Conservation (phyloP, 305 asterid genomes). For the Lippia alba region DNA sequence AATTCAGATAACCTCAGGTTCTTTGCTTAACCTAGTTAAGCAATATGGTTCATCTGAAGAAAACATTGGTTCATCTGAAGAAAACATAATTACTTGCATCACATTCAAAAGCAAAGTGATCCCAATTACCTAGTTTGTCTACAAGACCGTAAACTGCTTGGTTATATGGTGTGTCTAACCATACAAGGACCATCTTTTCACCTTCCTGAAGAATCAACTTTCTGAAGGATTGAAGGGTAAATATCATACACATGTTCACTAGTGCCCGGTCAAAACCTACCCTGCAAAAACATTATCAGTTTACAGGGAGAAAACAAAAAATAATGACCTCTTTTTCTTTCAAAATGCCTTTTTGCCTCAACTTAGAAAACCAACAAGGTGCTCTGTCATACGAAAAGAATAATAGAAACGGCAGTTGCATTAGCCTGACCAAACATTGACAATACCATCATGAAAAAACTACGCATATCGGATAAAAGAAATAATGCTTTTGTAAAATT, state of each 20-base stretch:
- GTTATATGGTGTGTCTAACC: slow-evolving; percentile 96
- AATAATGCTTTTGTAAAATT: slow-evolving; percentile 1
- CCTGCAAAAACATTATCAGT: slow-evolving; percentile 48
- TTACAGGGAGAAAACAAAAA: slow-evolving; percentile 25
- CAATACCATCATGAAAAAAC: neutral
- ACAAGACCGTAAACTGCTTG: slow-evolving; percentile 98
- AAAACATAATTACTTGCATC: neutral
- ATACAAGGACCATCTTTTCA: slow-evolving; percentile 92
- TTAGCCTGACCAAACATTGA: too few species aligned
- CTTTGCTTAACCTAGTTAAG: slow-evolving; percentile 28
- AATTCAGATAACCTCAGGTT: slow-evolving; percentile 16
- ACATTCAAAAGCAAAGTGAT: slow-evolving; percentile 1
- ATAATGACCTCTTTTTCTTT: slow-evolving; percentile 16
- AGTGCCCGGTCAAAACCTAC: slow-evolving; percentile 71
- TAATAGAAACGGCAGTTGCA: too few species aligned
- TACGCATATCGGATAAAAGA: slow-evolving; percentile 7
- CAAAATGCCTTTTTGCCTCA: neutral
- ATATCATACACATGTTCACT: slow-evolving; percentile 76
- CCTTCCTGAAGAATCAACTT: slow-evolving; percentile 98
- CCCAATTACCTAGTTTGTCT: slow-evolving; percentile 77
- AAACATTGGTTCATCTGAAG: slow-evolving; percentile 4
- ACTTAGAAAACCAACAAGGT: slow-evolving; percentile 23
- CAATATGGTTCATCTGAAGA: slow-evolving; percentile 10
- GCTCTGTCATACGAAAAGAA: too few species aligned
- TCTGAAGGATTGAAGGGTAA: slow-evolving; percentile 85